phyloP scores from a whole-genome alignment of 2,329 filamentous ascomycete species.

The Penicillium thymicola region DNA sequence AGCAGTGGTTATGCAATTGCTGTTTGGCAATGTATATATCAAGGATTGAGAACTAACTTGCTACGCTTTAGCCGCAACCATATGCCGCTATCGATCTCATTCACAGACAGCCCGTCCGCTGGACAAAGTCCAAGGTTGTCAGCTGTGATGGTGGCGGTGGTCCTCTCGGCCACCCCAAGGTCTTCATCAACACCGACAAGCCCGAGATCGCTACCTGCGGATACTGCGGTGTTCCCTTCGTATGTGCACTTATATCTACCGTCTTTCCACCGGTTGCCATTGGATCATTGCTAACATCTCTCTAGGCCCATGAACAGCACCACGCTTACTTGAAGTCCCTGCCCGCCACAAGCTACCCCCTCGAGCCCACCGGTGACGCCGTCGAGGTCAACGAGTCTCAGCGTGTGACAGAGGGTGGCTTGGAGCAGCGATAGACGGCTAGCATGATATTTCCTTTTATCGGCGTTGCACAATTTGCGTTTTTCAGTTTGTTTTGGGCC shows the following conservation, averaged over 20 bases:
- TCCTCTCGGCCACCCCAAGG: slow-evolving; percentile 80
- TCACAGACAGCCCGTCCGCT: slow-evolving; percentile 90
- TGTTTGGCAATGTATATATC: background rate
- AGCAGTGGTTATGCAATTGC: background rate
- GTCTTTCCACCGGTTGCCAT: background rate
- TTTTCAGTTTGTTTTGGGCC: slow-evolving; percentile 29
- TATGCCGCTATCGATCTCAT: slow-evolving; percentile 91
- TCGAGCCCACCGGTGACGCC: slow-evolving; percentile 60
- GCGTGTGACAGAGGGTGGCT: slow-evolving; percentile 56
- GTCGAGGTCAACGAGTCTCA: slow-evolving; percentile 59
- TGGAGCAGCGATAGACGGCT: slow-evolving; percentile 57
- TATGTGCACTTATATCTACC: slow-evolving; percentile 52
- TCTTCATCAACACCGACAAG: slow-evolving; percentile 99
- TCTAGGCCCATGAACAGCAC: slow-evolving; percentile 85
- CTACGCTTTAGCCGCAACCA: slow-evolving; percentile 68
- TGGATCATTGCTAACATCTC: background rate
- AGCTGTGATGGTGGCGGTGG: slow-evolving; percentile 92
- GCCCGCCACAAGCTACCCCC: slow-evolving; percentile 75
- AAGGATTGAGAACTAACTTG: slow-evolving; percentile 3
- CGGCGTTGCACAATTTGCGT: slow-evolving; percentile 36
- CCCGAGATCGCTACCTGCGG: slow-evolving; percentile 84
- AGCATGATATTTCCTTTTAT: slow-evolving; percentile 32
- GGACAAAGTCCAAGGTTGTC: slow-evolving; percentile 78
- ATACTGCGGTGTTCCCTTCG: slow-evolving; percentile 92
- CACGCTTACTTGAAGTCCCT: slow-evolving; percentile 78